Evolutionary conservation across 2,329 filamentous ascomycete species (phyloP), one percentile per base, ranked within the genome.

Genomic region (Nemania sp.): DNA sequence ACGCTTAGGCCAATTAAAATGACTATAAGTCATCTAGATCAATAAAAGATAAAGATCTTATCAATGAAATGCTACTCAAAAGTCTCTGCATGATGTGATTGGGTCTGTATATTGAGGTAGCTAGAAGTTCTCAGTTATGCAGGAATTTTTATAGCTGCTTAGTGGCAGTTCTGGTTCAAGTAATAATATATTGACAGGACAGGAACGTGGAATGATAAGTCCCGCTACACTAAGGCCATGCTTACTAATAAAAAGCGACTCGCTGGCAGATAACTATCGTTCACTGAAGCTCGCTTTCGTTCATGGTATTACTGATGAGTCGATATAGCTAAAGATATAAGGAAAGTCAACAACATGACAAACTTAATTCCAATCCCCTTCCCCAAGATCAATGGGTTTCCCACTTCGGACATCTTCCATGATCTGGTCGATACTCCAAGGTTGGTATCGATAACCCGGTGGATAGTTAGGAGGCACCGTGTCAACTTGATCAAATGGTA

Each of bases 351-450:
- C n/a, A 6, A 5, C 11, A 20, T 4, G 7, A 35, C 38, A 18
- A 27, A n/a, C 18, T 53, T 70, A 78, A 32, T 77, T 74, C 77
- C 77, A 78, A 53, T 77, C 69, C 5, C 77, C 77, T 5, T 73
- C 65, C 0, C 78, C 80, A 26, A 82, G 73, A 15, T 79, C 71
- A 1, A 80, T 75, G 3, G 78, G 73, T 43, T 72, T 77, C 5
- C 77, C 78, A 2, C 76, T 75, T 22, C 72, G 72, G 67, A 80
- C 77, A 53, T 79, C 77, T 11, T 79, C 78, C 73, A 82, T 80
- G 55, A 83, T 80, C 59, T 80, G 68, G 35, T 81, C 80, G 62
- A 83, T 82, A 57, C 75, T 80, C 82, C 81, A 83, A 3, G 80
- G 78, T 72, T 79, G 70, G 66, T 79, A 80, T 26, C 72, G 76